Evolutionary conservation across 345 rosid species (phyloP), one percentile per base, ranked within the genome.

Genomic region (Cardamine resedifolia): DNA sequence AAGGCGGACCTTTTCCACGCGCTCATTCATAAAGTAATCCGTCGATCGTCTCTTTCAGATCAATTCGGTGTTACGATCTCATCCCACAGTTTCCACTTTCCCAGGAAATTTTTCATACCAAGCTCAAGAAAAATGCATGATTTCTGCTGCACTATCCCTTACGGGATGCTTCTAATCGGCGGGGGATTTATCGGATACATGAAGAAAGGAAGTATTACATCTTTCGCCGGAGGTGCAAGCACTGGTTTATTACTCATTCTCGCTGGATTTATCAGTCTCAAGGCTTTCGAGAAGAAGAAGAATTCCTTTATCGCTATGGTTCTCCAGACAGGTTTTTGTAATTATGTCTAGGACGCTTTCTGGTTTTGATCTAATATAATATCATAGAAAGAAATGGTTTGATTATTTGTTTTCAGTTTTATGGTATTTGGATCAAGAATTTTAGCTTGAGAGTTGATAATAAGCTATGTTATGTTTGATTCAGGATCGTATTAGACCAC

Each of bases 81-180:
- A 47, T 63, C 63, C 3, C 28, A 38, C 18, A 30, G 26, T 47
- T 53, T 72, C 18, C 16, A 44, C 18, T 76, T 69, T 79, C 63
- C 45, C 69, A 55, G 68, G 58, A 49, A 71, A 49, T 0, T 0
- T 2, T 39, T 47, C 63, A 59, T 10, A 44, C 61, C 41, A 67
- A 63, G 21, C 1, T 52, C 14, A 24, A 55, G 31, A 76, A 76
- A 57, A 72, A 88, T 95, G 99, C 92, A 91, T 76, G 98, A 95
- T 81, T 95, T 95, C 84, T 95, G 98, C 85, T 84, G 92, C 83
- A 92, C 98, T 58, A 87, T 92, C 85, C 98, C 99, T 26, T 95
- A 95, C 72, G 98, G 98, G 57, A 41, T 95, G 84, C 65, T 92
- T 38, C 84, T 92, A 19, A 80, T 92, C 75, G 84, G 69, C 20